phyloP scores from a whole-genome alignment of 2,329 filamentous ascomycete genomes.

The Talaromyces sp. region DNA sequence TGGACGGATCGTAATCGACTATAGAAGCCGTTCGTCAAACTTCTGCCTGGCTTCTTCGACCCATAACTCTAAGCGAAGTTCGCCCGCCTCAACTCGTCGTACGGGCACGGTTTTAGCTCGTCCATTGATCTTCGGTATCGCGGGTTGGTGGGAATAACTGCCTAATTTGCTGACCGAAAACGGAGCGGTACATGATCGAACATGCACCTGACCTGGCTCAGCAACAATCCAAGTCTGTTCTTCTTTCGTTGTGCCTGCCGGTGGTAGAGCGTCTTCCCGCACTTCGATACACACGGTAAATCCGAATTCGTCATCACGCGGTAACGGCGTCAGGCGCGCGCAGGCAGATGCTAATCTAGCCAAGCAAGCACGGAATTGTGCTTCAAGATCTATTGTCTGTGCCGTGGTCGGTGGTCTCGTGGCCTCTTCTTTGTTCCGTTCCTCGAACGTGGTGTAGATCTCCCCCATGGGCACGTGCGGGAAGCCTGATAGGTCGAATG shows the following conservation, averaged over 20 bases:
- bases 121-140: conserved; percentile 39
- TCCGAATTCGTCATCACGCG: conserved; percentile 47
- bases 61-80: conserved; percentile 67
- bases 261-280: conserved; percentile 45
- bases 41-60: conserved; percentile 63
- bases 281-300: conserved; percentile 51
- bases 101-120: conserved; percentile 59
- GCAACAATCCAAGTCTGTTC: conserved; percentile 62
- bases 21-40: conserved; percentile 28
- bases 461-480: conserved; percentile 49
- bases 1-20: neutral
- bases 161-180: conserved; percentile 39
- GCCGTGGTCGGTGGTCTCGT: conserved; percentile 32
- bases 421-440: conserved; percentile 33
- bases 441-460: conserved; percentile 51
- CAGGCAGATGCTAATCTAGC: conserved; percentile 44
- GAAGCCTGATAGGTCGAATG: conserved; percentile 59
- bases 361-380: conserved; percentile 49
- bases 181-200: conserved; percentile 39
- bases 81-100: conserved; percentile 61
- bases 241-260: conserved; percentile 45
- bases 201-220: conserved; percentile 47
- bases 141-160: conserved; percentile 31
- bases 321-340: conserved; percentile 42
- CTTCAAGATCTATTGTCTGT: conserved; percentile 44